Evolutionary conservation across 345 rosid species (phyloP), one percentile per base, ranked within the genome.

Genomic region (Brassica rapa): DNA sequence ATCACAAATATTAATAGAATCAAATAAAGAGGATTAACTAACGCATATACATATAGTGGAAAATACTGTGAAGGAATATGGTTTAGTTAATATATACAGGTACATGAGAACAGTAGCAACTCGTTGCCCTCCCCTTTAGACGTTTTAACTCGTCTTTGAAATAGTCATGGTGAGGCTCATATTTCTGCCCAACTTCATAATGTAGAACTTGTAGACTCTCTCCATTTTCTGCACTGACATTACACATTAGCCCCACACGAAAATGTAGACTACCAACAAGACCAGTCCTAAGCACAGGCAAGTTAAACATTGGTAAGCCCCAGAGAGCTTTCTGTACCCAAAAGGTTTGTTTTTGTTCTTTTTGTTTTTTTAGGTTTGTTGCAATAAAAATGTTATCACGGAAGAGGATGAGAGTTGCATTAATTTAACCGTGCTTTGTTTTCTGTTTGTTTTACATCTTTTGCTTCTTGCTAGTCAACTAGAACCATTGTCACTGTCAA

Each of bases 121-220:
- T 72, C 98, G 89, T 73, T 92, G 97, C 16, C 97, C 93, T 14
- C 95, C 97, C 62, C 90, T 94, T 82, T 24, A 83, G 33, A 92
- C 86, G 74, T 88, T 92, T 84, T 84, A 74, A 88, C 43, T 92
- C 90, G 68, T 94, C 96, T 62, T 43, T 69, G 81, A 92, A 94
- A 85, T 92, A 94, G 87, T 94, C 97, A 79, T 51, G 87, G 78
- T 94, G 98, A 81, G 93, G 95, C 77, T 91, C 97, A 65, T 88
- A 94, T 76, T 88, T 88, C 70, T 92, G 98, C 64, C 98, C 98
- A 66, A 82, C 95, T 87, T 94, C 97, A 66, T 90, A 94, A 66
- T 92, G 97, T 33, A 92, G 93, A 64, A 94, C 70, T 81, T 94
- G 97, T 46, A 91, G 93, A 24, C 97, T 97, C 82, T 92, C 97